Evolutionary conservation across 805 yeast species (phyloP), one percentile per base, ranked within the genome.

Genomic region (Zygosaccharomyces kombuchaensis): DNA sequence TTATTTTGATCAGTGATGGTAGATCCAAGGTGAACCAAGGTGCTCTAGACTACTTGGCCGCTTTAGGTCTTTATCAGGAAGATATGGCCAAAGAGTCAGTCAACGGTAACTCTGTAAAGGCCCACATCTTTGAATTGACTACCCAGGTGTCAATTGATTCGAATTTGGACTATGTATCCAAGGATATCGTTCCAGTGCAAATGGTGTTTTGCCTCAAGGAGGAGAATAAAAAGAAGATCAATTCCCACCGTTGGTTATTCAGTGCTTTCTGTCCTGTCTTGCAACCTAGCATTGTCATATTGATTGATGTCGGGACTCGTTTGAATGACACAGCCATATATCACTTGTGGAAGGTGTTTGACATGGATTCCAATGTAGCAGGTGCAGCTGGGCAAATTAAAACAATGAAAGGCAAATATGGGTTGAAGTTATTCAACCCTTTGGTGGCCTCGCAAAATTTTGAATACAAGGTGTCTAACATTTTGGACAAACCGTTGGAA

Each of bases 301-400:
- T 93, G 49, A 75, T 93, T 40, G 99, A 93, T 72, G 99, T 93
- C n/a, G 99, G 99, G 51, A 93, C 99, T 0, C 81, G 84, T 58
- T 95, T 98, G n/a, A 89, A 88, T 53, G 77, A 78, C 38, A 81
- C 84, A 43, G 91, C 98, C 0, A 73, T 91, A 21, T 95, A 93
- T 60, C 93, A 91, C 56, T 72, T 93, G 48, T 93, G 99, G 99
- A 93, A 93, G 66, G 95, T 96, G 0, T 93, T 93, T 66, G 99
- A 93, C 65, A 77, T 81, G 55, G 97, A 93, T 62, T 89, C 97
- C 1, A 90, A 91, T 58, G 96, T 93, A 43, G 99, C 96, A 0
- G 99, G 99, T 52, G 99, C 96, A 1, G 97, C 98, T 10, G 99
- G 99, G 51, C 98, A 93, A 66, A 90, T 93, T 61, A 85, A 85